Evolutionary conservation across 208 protist species (phyloP), one percentile per base, ranked within the genome.

Genomic region (Leishmania gerbilli): DNA sequence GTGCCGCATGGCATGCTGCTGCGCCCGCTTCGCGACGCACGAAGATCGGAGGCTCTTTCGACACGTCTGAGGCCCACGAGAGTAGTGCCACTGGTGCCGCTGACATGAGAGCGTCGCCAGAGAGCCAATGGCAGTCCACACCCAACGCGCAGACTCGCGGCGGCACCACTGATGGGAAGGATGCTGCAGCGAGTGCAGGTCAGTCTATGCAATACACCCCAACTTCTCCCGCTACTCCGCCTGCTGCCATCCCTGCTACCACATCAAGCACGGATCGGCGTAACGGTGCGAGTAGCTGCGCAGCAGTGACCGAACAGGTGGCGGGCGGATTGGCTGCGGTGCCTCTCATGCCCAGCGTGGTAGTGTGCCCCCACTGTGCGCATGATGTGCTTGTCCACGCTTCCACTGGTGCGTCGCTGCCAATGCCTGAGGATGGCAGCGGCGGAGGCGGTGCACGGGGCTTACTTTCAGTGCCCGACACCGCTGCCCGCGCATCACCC

Each of bases 321-420:
- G 49, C 49, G 51, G 15, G 34, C 2, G 34, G 19, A 62, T 24
- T 31, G 31, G 53, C 51, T 37, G 17, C 40, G 40, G 21, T 49
- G 40, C 42, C 42, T 17, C 21, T n/a, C 11, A 8, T 60, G 27
- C 21, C 71, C 42, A 56, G 71, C 13, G 45, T 55, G 45, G 71
- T 75, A 15, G 42, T 79, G 42, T 83, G 80, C 56, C 80, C 80
- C 42, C 40, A 83, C 55, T 83, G 80, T 58, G 31, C 51, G 19
- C 74, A 76, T 55, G 74, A 49, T 24, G 74, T 83, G 42, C 55
- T 27, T 58, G 4, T 60, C 42, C 7, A 47, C 34, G n/a, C 9
- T 17, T 3, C n/a, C 17, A 27, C 78, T 8, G 68, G 68, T 31
- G 21, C n/a, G 68, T 17, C 13, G 8, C 17, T 49, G 40, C 17